These are phyloP conservation scores for Gnomoniopsis smithogilvyi DNA, from an alignment of 2,329 filamentous ascomycete species.

Conservation along the genomic window DNA sequence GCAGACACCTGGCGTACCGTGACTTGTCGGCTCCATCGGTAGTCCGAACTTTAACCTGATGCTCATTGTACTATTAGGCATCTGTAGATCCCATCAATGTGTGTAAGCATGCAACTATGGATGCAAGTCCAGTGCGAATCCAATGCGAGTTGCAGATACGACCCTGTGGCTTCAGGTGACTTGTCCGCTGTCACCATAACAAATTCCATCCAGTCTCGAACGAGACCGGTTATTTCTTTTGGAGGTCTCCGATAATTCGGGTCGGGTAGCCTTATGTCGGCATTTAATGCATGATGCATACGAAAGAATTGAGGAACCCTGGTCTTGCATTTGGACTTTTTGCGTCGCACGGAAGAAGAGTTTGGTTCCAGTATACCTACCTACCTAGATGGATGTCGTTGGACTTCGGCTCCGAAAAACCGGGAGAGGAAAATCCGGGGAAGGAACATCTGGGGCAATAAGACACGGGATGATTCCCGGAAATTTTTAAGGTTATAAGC, in stretches of 20 bases:
- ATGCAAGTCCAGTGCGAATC: background rate
- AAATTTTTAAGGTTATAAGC: background rate
- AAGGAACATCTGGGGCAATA: background rate
- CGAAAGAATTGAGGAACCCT: background rate
- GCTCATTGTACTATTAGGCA: background rate
- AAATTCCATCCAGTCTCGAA: background rate
- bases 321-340: background rate
- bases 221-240: background rate
- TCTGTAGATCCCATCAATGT: background rate
- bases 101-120: background rate
- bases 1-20: constrained; percentile 10
- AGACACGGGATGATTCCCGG: background rate
- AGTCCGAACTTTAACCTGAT: background rate
- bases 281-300: background rate
- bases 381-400: too few relatives aligned
- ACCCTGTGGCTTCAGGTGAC: background rate
- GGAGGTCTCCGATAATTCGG: background rate
- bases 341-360: background rate
- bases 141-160: background rate
- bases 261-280: background rate
- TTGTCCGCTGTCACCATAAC: background rate
- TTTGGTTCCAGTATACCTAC: background rate
- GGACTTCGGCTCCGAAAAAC: background rate
- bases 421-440: background rate
- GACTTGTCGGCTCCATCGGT: constrained; percentile 10